phyloP scores from a whole-genome alignment of 1,284 basidiomycete genomes.

The Ustilago hordei region DNA sequence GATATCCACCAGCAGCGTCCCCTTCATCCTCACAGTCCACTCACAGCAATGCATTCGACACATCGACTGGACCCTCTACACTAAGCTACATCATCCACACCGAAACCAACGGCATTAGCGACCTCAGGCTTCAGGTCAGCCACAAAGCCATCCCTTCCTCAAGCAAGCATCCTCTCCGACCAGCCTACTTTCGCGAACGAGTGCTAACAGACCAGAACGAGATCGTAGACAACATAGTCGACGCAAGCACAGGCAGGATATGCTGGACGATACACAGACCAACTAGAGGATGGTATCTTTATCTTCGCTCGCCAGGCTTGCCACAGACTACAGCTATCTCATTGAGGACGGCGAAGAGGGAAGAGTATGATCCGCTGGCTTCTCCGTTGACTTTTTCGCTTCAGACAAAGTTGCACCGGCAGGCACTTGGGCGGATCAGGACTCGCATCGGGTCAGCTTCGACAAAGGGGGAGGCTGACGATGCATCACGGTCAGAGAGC shows the following conservation, averaged over 20 bases:
- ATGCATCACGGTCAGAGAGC: neutral
- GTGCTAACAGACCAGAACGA: conserved; percentile 48
- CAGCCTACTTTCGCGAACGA: conserved; percentile 54
- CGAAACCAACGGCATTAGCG: conserved; percentile 29
- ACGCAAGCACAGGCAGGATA: conserved; percentile 40
- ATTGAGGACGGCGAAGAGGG: conserved; percentile 27
- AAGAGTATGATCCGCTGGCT: conserved; percentile 26
- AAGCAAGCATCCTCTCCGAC: conserved; percentile 34
- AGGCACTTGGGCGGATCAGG: conserved; percentile 9
- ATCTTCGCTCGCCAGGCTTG: conserved; percentile 55
- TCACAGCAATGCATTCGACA: neutral
- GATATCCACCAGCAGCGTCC: conserved; percentile 13
- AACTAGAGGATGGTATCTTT: conserved; percentile 60
- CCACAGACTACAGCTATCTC: conserved; percentile 51
- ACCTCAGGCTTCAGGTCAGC: conserved; percentile 48
- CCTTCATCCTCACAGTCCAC: neutral
- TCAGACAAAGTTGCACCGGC: conserved; percentile 25
- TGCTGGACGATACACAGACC: conserved; percentile 59
- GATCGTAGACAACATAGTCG: conserved; percentile 59
- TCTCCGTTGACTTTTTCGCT: conserved; percentile 52
- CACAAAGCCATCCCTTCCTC: conserved; percentile 26
- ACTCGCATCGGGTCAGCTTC: conserved; percentile 1
- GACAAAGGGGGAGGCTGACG: neutral
- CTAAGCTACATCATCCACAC: conserved; percentile 46
- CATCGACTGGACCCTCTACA: conserved; percentile 1